Conservation (phyloP, 805 yeast species). For the Teunomyces tritomae region DNA sequence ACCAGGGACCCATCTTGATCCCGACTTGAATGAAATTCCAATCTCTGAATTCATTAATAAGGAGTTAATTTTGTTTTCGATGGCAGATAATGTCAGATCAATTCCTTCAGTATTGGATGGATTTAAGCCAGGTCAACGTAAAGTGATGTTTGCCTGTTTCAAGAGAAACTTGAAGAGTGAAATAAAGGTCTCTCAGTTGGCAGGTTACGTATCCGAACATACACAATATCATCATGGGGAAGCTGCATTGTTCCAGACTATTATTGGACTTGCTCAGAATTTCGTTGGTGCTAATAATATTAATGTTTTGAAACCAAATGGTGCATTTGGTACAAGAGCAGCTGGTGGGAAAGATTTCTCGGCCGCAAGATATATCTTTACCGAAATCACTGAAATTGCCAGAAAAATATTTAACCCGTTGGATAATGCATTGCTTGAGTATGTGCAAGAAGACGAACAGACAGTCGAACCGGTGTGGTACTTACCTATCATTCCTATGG, state of each 20-base stretch:
- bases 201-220: constrained; percentile 83
- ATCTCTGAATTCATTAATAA: constrained; percentile 92
- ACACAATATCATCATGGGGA: constrained; percentile 98
- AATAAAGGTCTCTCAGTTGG: constrained; percentile 86
- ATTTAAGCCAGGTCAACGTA: constrained; percentile 94
- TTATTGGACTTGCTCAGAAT: constrained; percentile 91
- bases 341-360: constrained; percentile 98
- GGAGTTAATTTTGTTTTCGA: constrained; percentile 88
- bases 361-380: constrained; percentile 95
- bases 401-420: constrained; percentile 71
- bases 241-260: constrained; percentile 79
- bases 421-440: constrained; percentile 75
- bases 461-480: constrained; percentile 96
- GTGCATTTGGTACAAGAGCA: constrained; percentile 94
- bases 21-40: constrained; percentile 71
- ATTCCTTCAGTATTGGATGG: constrained; percentile 95
- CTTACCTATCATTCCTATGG: constrained; percentile 89
- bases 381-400: constrained; percentile 76
- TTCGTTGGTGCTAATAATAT: constrained; percentile 91
- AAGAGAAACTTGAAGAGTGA: constrained; percentile 74
- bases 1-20: constrained; percentile 92
- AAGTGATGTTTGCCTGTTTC: constrained; percentile 84
- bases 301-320: constrained; percentile 82
- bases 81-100: constrained; percentile 95
- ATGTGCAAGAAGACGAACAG: constrained; percentile 88